Base-by-base conservation (phyloP, 192 early-diverging fungal species). In the Pilobolus umbonatus region DNA sequence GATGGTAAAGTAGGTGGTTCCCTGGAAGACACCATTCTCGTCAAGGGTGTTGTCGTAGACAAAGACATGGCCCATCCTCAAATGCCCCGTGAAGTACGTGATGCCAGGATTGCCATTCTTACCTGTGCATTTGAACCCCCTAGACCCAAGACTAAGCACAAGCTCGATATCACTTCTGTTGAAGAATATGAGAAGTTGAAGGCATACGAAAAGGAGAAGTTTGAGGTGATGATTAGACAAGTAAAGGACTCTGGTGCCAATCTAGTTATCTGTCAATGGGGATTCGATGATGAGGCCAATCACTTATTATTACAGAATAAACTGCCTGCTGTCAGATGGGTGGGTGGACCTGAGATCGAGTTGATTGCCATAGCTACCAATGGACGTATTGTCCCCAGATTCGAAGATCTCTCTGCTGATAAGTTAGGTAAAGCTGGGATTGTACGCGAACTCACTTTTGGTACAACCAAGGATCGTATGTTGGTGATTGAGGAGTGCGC, bases 1-100 rank as follows among this genome's bases (percentile, higher is more conserved):
- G 98, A 99, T 68, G 96, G 98, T 64, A 96, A 97, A 71, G 86
- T 98, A 45, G 98, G 98, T 61, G 98, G 96, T 22, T 96, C 95
- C 47, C 74, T 99, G 59, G 82, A 81, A 29, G 96, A 99, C 67
- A 93, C 96, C 49, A 73, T 87, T 59, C 77, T 99, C 34, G 96
- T 99, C 9, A 85, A 88, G 65, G 98, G 98, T 65, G 95, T 99
- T 63, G 88, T 99, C n/a, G 85, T 99, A 26, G 98, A 99, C 78
- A 99, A 99, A 83, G 98, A 99, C 73, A 92, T 99, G 77, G 96
- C 96, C 30, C 98, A 99, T 73, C 96, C 96, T 34, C 98, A 99
- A 79, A 99, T 99, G 98, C 92, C 93, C 31, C 93, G 93, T 63
- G 93, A 95, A 70, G 82, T 99, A 55, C 79, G 80, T 35, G 88